Percentiles rank a stretch among this genome's conserved stretches.
Evolutionary conservation across 257 asterid genomes (phyloP).

Genomic region (Marsdenia floribunda): DNA sequence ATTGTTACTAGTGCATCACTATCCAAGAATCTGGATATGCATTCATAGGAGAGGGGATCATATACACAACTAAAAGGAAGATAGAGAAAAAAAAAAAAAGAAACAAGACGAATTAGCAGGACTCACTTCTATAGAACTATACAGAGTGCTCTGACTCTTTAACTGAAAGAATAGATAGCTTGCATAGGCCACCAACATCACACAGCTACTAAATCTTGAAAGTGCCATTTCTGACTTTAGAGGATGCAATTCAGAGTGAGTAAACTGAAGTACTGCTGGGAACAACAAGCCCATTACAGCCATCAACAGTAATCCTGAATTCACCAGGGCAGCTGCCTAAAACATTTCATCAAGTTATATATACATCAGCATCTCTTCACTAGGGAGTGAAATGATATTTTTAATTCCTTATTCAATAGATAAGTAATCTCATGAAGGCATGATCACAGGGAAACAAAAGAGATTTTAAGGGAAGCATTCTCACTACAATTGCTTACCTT

Average conservation of each 20-base stretch:
- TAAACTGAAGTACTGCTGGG: slow-evolving; percentile 93
- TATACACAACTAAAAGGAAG: slow-evolving; percentile 3
- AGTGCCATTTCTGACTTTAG: slow-evolving; percentile 87
- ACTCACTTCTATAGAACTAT: slow-evolving; percentile 51
- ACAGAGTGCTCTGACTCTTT: slow-evolving; percentile 57
- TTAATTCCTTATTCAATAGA: neutral
- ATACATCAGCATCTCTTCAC: slow-evolving; percentile 24
- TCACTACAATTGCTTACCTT: slow-evolving; percentile 44
- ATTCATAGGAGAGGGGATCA: neutral
- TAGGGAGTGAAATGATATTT: neutral
- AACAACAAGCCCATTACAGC: slow-evolving; percentile 93
- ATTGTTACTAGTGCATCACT: neutral
- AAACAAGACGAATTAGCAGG: neutral
- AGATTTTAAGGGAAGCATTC: slow-evolving; percentile 6
- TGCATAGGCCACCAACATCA: slow-evolving; percentile 89
- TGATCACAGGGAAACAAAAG: slow-evolving; percentile 13
- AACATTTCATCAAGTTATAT: slow-evolving; percentile 21
- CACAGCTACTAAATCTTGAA: slow-evolving; percentile 92
- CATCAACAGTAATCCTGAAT: slow-evolving; percentile 89
- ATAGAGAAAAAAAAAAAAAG: neutral
- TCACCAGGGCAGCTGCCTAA: slow-evolving; percentile 85
- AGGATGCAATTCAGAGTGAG: slow-evolving; percentile 80
- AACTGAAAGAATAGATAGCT: slow-evolving; percentile 95
- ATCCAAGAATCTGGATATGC: slow-evolving; percentile 3
- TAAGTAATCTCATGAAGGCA: neutral